A percentile compares a stretch with the other conserved stretches of the same genome.
phyloP scores from a whole-genome alignment of 495 filamentous ascomycete species.

The Xylaria intraflava region DNA sequence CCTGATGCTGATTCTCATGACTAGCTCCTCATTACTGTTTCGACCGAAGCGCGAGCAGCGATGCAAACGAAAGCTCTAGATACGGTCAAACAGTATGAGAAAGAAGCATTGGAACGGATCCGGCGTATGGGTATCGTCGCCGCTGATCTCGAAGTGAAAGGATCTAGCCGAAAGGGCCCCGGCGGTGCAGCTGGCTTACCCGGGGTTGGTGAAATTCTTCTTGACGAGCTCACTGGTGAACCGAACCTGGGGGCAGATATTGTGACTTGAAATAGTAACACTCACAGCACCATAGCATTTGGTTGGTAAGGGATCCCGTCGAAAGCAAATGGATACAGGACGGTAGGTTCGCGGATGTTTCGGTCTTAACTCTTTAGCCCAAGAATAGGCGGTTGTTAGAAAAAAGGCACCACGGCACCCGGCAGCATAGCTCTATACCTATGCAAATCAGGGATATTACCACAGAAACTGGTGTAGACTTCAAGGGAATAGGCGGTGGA shows the following conservation, averaged over 20 bases:
- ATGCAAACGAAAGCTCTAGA: slow-evolving; percentile 61
- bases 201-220: slow-evolving; percentile 18
- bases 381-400: background rate
- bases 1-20: background rate
- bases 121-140: slow-evolving; percentile 65
- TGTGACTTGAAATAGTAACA: background rate
- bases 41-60: slow-evolving; percentile 54
- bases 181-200: slow-evolving; percentile 6
- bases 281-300: background rate
- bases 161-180: slow-evolving; percentile 12
- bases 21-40: slow-evolving; percentile 62
- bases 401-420: background rate
- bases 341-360: too few species aligned
- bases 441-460: background rate
- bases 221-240: slow-evolving; percentile 9
- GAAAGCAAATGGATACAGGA: background rate
- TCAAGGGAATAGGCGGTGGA: too few species aligned
- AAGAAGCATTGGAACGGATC: slow-evolving; percentile 65
- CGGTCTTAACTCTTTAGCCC: background rate
- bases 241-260: background rate
- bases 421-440: background rate
- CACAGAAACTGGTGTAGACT: background rate
- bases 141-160: slow-evolving; percentile 68
- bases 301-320: background rate
- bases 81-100: slow-evolving; percentile 64